Evolutionary conservation across 345 rosid species (phyloP).

Genomic region (Lepidium sativum): DNA sequence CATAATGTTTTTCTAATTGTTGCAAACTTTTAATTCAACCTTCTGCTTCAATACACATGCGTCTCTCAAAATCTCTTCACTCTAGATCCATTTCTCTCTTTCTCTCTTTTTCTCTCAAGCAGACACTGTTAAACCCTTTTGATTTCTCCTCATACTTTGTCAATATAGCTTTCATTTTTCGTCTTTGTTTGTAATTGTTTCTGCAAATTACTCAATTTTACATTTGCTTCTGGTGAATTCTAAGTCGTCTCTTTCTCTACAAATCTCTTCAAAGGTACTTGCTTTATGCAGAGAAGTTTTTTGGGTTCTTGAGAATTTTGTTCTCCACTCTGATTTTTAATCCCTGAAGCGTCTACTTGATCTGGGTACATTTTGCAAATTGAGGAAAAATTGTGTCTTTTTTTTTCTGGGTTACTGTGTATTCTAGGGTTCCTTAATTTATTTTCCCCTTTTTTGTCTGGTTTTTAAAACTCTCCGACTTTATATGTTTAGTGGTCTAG

Average conservation of each 20-base stretch:
- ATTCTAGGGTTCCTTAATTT: slow-evolving; percentile 26
- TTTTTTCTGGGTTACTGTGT: slow-evolving; percentile 8
- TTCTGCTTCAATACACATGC: slow-evolving; percentile 21
- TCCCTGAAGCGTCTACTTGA: slow-evolving; percentile 15
- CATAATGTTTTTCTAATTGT: slow-evolving; percentile 2
- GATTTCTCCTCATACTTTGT: slow-evolving; percentile 16
- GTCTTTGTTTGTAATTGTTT: background rate
- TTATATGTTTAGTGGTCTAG: background rate
- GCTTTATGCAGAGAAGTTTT: slow-evolving; percentile 16
- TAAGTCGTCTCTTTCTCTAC: background rate
- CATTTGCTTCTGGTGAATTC: slow-evolving; percentile 8
- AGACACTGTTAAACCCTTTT: slow-evolving; percentile 26
- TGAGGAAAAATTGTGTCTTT: background rate
- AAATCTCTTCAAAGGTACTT: slow-evolving; percentile 21
- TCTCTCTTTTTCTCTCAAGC: background rate
- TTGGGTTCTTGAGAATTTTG: slow-evolving; percentile 9
- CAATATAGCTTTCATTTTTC: background rate
- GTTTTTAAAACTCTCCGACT: slow-evolving; percentile 1
- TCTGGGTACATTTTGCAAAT: slow-evolving; percentile 17
- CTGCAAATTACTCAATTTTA: slow-evolving; percentile 9
- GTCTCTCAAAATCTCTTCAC: slow-evolving; percentile 27
- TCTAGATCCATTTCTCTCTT: slow-evolving; percentile 37
- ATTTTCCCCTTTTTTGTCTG: background rate
- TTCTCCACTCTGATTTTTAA: background rate
- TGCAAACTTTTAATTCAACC: slow-evolving; percentile 12